These are phyloP conservation scores for Arachnomyces sp. DNA, from an alignment of 2,329 filamentous ascomycete species.

Conservation along the genomic window DNA sequence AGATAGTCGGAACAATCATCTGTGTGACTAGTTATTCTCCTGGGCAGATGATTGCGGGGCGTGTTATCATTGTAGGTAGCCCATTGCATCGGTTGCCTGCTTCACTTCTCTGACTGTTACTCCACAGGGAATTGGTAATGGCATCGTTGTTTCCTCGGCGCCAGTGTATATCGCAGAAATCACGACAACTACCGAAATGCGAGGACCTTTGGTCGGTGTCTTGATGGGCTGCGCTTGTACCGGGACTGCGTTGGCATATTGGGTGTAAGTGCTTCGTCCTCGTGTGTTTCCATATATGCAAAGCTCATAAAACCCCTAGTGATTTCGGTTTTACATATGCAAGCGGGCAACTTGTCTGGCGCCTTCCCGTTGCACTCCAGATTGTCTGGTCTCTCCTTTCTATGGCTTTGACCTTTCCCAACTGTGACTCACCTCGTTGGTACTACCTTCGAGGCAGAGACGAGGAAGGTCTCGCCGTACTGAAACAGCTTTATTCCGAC, in stretches of 20 bases:
- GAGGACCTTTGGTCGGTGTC: conserved; percentile 22
- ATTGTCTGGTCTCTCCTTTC: conserved; percentile 20
- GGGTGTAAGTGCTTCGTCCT: conserved; percentile 18
- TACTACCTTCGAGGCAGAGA: conserved; percentile 20
- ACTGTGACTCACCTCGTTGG: conserved; percentile 24
- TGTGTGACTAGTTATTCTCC: conserved; percentile 18
- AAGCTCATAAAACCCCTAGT: conserved; percentile 4
- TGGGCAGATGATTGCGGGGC: conserved; percentile 24
- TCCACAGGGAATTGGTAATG: conserved; percentile 26
- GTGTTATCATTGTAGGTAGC: conserved; percentile 18
- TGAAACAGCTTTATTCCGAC: conserved; percentile 16
- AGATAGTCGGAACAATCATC: conserved; percentile 24
- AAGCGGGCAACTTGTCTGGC: conserved; percentile 22
- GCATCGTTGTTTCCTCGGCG: conserved; percentile 22
- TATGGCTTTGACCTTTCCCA: conserved; percentile 17
- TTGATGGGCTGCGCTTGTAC: conserved; percentile 21
- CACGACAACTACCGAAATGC: conserved; percentile 18
- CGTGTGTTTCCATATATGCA: not conserved
- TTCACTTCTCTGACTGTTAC: no score
- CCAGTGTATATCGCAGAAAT: conserved; percentile 27
- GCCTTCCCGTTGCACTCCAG: conserved; percentile 26
- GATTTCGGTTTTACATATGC: conserved; percentile 26
- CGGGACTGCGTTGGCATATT: conserved; percentile 25
- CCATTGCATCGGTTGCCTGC: not conserved
- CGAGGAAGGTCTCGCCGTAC: conserved; percentile 17